phyloP scores from a whole-genome alignment of 441 rosid species.

The Hura crepitans region DNA sequence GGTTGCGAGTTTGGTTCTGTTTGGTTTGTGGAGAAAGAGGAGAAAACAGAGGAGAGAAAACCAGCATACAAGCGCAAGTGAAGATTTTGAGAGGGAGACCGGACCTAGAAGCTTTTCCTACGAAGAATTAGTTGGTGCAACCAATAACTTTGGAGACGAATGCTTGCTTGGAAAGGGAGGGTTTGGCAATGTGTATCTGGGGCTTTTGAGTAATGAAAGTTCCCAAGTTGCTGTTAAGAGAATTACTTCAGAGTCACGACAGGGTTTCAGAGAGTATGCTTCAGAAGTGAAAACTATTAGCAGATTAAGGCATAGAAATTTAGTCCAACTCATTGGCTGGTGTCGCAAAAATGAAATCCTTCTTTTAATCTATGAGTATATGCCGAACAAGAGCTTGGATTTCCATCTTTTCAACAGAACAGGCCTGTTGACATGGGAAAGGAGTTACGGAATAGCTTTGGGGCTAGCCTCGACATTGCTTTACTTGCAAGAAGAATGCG shows the following conservation, averaged over 20 bases:
- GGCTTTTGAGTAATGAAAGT: neutral
- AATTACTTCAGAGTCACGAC: neutral
- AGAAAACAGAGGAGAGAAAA: neutral
- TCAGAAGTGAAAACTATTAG: slow-evolving; percentile 35
- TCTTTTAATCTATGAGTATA: slow-evolving; percentile 59
- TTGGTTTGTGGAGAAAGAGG: neutral
- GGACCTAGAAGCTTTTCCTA: slow-evolving; percentile 33
- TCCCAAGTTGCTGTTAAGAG: neutral
- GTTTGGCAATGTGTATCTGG: neutral
- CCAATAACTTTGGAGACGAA: slow-evolving; percentile 24
- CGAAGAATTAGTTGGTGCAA: slow-evolving; percentile 24
- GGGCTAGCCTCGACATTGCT: slow-evolving; percentile 61
- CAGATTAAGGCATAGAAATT: slow-evolving; percentile 60
- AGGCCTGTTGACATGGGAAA: slow-evolving; percentile 43
- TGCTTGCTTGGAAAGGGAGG: slow-evolving; percentile 26
- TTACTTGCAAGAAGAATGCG: slow-evolving; percentile 71
- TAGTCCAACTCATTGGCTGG: slow-evolving; percentile 71
- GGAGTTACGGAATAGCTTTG: slow-evolving; percentile 44
- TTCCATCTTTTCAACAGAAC: slow-evolving; percentile 40
- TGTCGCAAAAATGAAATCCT: slow-evolving; percentile 54
- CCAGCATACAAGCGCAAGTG: neutral
- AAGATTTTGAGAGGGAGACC: slow-evolving; percentile 18
- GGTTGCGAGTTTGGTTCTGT: neutral
- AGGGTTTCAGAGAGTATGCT: neutral
- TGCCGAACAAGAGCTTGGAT: slow-evolving; percentile 71